Base-by-base conservation (phyloP, 208 protist species). In the Trypanosoma theileri region DNA sequence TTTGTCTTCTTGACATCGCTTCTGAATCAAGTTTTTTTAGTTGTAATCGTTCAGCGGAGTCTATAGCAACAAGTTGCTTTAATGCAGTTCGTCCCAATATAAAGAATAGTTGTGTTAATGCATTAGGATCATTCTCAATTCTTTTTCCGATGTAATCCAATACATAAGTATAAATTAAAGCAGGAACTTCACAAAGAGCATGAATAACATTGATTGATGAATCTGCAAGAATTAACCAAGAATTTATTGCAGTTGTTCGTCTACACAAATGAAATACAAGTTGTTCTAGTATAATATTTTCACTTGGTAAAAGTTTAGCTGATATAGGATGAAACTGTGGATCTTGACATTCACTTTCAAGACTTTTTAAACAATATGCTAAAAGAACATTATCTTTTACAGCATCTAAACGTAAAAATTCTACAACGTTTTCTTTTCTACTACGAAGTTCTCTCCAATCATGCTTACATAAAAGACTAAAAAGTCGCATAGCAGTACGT, bases 51-150 rank as follows among this genome's bases (percentile, higher is more conserved):
- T 96, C 88, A 40, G 77, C 61, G n/a, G 64, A 79, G 65, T 96
- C 91, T 16, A 96, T 77, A 10, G 91, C 77, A 9, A 96, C 85
- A 16, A 96, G 77, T 68, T 93, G 88, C 78, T 96, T 96, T 21
- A 96, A 69, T 17, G 88, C 88, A 1, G 88, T 96, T 46, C 73
- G 68, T 4, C 88, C 88, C 14, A 93, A 66, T 17, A 96, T 42
- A 71, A 89, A 93, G 44, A 88, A 79, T 35, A 88, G 78, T 66
- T 96, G 91, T 6, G 91, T 78, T 21, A 71, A 73, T n/a, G 77
- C 63, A 50, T 91, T 88, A 17, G 48, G 9, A 53, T 81, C 75
- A 40, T 9, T 74, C 19, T 57, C 70, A 64, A 60, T 28, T 41
- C 44, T 50, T 56, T 35, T 53, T 51, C 50, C 73, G 24, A 93